Evolutionary conservation across 1,139 yeast species (phyloP), one percentile per base, ranked within the genome.

Genomic region (Debaryomyces sp.): DNA sequence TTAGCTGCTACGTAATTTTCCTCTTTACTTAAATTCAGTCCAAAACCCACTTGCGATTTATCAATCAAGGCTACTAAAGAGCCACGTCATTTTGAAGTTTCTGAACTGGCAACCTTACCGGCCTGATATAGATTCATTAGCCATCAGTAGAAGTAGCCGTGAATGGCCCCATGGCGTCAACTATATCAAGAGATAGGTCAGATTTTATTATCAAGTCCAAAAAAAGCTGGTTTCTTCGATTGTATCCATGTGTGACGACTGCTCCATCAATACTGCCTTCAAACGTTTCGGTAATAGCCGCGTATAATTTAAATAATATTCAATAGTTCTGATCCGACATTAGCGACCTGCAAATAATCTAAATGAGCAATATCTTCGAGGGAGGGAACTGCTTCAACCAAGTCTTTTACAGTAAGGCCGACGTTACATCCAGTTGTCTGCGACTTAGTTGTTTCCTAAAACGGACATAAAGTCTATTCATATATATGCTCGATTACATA

Each of bases 81-180:
- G 8, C 89, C 87, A 58, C 90, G 73, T 18, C 81, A 79, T 41
- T 75, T 65, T 9, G 85, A 76, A 47, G 75, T 70, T 27, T 67
- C 63, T 52, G 72, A 67, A 0, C 86, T 68, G 4, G 89, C 87
- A 41, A 84, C 82, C 9, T 81, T 79, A 47, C 84, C 82, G 0
- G 89, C 87, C 59, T 85, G 88, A 60, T 84, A 85, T 50, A 85
- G 66, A 63, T 85, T 85, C 84, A 84, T 84, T 5, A 87, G 85
- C 1, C 89, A 60, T 85, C 90, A 7, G 87, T 82, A 2, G 87
- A 81, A 42, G 84, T 78, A 29, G 86, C 82, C 1, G 88, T 82
- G 6, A 86, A 80, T 1, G 90, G 90, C 56, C 89, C 73, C 90
- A 85, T 85, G 2, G 86, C 80, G 1, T 89, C 90, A 49, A 87